These are phyloP conservation scores for Dendrocalamus latiflorus DNA, from an alignment of 202 grass and related monocot species.

Conservation along the genomic window DNA sequence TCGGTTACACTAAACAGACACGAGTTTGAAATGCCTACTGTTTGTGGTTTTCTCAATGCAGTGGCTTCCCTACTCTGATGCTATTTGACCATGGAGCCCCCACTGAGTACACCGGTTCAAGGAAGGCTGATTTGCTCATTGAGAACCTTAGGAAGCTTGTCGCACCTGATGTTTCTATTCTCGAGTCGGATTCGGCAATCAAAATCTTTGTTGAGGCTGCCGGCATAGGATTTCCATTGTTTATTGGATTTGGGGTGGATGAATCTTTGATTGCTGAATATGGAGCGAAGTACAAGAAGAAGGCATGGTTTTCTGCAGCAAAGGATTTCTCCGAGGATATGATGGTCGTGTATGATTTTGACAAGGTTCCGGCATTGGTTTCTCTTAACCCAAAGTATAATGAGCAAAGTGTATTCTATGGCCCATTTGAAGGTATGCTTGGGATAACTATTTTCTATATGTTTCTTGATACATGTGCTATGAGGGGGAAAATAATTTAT, in stretches of 20 bases:
- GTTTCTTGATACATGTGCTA: not conserved
- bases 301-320: conserved; percentile 75
- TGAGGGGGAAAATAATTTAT: not conserved
- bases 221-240: conserved; percentile 59
- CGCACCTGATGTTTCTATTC: conserved; percentile 60
- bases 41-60: conserved; percentile 29
- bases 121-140: conserved; percentile 68
- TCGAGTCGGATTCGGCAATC: conserved; percentile 53
- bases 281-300: conserved; percentile 73
- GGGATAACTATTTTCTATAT: not conserved
- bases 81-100: conserved; percentile 76
- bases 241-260: conserved; percentile 77
- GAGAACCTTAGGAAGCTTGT: conserved; percentile 77
- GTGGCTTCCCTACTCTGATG: conserved; percentile 87
- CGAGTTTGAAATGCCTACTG: not conserved
- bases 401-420: too few relatives aligned
- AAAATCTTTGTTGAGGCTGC: conserved; percentile 58
- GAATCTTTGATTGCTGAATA: conserved; percentile 47
- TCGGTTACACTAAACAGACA: not conserved
- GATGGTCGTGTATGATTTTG: conserved; percentile 77
- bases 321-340: conserved; percentile 81
- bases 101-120: conserved; percentile 67
- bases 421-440: conserved; percentile 78
- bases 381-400: conserved; percentile 71
- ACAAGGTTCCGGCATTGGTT: conserved; percentile 79